A percentile compares a stretch with the other conserved stretches of the same genome.
Conservation (phyloP, 768 basidiomycete genomes). For the Mycena polygramma region DNA sequence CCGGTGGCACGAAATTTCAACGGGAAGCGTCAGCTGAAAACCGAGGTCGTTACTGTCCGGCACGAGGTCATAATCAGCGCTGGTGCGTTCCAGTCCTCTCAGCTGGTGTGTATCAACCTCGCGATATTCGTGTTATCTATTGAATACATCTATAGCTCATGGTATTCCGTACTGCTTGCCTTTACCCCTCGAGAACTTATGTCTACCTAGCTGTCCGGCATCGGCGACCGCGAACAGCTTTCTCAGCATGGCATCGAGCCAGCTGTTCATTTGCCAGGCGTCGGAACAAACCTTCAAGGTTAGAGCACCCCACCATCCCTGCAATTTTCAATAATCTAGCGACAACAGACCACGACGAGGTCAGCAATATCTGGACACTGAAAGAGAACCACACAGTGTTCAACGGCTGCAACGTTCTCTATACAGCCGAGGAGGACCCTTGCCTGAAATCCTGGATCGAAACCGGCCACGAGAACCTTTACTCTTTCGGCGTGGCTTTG, state of each 20-base stretch:
- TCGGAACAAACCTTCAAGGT: conserved; percentile 54
- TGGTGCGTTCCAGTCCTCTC: conserved; percentile 46
- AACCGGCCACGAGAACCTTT: conserved; percentile 39
- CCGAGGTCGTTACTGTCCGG: conserved; percentile 40
- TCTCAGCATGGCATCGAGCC: conserved; percentile 43
- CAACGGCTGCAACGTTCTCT: conserved; percentile 43
- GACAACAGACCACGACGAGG: neutral
- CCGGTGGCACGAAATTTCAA: conserved; percentile 45
- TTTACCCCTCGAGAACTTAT: conserved; percentile 36
- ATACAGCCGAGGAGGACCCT: conserved; percentile 41
- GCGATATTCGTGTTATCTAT: conserved; percentile 1
- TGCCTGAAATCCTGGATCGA: conserved; percentile 43
- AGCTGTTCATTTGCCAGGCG: conserved; percentile 49
- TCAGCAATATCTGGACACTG: neutral
- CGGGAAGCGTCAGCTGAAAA: conserved; percentile 37
- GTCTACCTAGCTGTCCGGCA: conserved; percentile 47
- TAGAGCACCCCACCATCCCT: neutral
- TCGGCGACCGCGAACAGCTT: conserved; percentile 47
- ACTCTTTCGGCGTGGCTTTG: conserved; percentile 42
- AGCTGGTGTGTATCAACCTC: conserved; percentile 40
- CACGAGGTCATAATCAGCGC: conserved; percentile 48
- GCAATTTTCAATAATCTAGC: too few species aligned
- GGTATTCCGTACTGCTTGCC: conserved; percentile 22
- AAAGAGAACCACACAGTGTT: conserved; percentile 26
- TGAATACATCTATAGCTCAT: conserved; percentile 38